Conservation (phyloP, 495 filamentous ascomycete species). For the Stereocaulon alpinum region DNA sequence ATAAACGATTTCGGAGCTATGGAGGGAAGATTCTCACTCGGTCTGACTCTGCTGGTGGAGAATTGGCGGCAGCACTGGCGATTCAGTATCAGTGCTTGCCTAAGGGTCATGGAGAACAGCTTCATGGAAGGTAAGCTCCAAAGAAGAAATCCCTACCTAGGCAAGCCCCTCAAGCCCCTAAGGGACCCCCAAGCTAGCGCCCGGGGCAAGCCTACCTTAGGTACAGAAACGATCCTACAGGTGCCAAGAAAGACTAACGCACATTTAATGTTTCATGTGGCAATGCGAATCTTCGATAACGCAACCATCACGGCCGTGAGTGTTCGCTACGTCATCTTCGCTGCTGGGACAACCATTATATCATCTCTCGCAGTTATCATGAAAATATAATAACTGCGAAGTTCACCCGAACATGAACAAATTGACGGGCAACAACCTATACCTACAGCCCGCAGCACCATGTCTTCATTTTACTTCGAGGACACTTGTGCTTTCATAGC, state of each 20-base stretch:
- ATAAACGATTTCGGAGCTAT: constrained; percentile 71
- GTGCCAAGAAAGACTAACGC: neutral
- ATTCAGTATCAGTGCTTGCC: neutral
- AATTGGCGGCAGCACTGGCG: neutral
- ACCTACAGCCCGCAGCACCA: neutral
- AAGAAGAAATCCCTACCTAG: neutral
- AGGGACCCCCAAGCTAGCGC: neutral
- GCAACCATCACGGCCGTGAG: too few relatives aligned
- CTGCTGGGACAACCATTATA: too few relatives aligned
- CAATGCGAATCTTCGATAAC: too few relatives aligned
- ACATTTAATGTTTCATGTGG: neutral
- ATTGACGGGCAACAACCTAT: neutral
- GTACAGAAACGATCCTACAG: too few relatives aligned
- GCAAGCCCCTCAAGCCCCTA: neutral
- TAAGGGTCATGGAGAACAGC: neutral
- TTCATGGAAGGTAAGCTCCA: neutral
- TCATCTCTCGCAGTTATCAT: too few relatives aligned
- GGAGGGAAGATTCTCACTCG: constrained; percentile 19
- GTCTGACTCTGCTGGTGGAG: constrained; percentile 11
- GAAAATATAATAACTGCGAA: neutral
- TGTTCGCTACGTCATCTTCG: too few relatives aligned
- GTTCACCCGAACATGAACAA: too few relatives aligned
- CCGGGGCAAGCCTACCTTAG: neutral
- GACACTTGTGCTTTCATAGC: constrained; percentile 26
- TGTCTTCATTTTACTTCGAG: constrained; percentile 24